Base-by-base conservation (phyloP, 139 green algal genomes). In the Cymbomonas tetramitiformis region DNA sequence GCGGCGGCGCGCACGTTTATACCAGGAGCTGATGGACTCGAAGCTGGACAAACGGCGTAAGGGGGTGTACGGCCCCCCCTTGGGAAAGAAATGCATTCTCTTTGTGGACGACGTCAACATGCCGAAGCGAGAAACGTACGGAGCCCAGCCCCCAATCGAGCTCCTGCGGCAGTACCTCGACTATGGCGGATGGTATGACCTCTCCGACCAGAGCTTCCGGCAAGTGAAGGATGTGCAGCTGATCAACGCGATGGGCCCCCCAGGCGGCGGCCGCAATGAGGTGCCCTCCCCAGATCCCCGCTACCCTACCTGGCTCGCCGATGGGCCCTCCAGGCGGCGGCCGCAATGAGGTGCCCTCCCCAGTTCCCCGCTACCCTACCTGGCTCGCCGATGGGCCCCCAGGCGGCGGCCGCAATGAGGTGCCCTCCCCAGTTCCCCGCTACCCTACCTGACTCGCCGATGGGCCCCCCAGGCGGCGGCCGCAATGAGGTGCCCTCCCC, bases 51-150 rank as follows among this genome's bases (percentile, higher is more conserved):
- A 88, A 72, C 65, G 79, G 12, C 86, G 78, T 25, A 90, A 86
- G 67, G 80, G 87, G 63, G 86, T 76, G 7, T 85, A 83, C 46
- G 83, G 80, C 1, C 80, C 83, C 0, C 73, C 80, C n/a, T 71
- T 86, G 64, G 83, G 83, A 52, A 87, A 86, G 68, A 66, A 71
- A 19, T 56, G 88, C 29, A 52, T 84, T 15, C 69, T 84, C 38
- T 92, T 85, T 63, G 53, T 88, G 24, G 83, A 92, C 66, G 83
- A 92, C 69, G 54, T 88, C 31, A 87, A 86, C 72, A 92, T 92
- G 83, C 83, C 83, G 1, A 64, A 62, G 9, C 72, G 86, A 26
- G 80, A 92, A 64, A 70, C 38, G 12, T 92, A 88, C 55, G 83
- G 83, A 58, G 87, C 80, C 8, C 80, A 88, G 71, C 80, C 86